Evolutionary conservation across 495 filamentous ascomycete species (phyloP), one percentile per base, ranked within the genome.

Genomic region (Aspergillus nanangensis): DNA sequence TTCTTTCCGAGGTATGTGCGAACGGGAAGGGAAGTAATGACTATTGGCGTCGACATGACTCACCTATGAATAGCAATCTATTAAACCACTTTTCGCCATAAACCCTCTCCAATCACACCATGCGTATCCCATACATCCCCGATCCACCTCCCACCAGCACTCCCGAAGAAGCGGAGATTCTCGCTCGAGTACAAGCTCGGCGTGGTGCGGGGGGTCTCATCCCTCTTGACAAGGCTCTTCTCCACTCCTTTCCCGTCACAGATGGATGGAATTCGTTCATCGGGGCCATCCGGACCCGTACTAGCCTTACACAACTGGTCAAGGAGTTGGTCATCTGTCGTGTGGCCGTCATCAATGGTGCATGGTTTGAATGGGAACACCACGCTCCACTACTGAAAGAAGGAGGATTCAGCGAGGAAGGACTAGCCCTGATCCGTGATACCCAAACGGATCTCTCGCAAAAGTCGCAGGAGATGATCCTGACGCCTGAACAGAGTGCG

Each of bases 261-360:
- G 78, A 88, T 56, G 88, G 88, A 2, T 93, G 86, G 85, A 91
- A 90, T 68, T 67, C 78, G 24, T 90, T 93, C 65, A 72, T 91
- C 13, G 82, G 82, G 31, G 81, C 87, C 32, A 76, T 93, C 24
- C 79, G 88, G 50, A 87, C 82, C 9, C 66, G 74, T 49, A 87
- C 83, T 4, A 65, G 65, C 18, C 64, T 90, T 1, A 56, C 76
- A 0, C 75, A 75, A 4, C 72, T 81, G 35, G 56, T 86, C 27
- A 77, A 82, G 15, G 88, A 93, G 63, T 56, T 89, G 4, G 80
- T 83, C 43, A 88, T 93, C 44, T 85, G 79, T 51, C 76, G 86
- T 23, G 83, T 91, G 1, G 87, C 88, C 3, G 78, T 83, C 4
- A 68, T 85, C 40, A 91, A 91, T 48, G 56, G 72, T 1, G 88